Base-by-base conservation (phyloP, 78 protist genomes). In the Pelomyxa schiedti region DNA sequence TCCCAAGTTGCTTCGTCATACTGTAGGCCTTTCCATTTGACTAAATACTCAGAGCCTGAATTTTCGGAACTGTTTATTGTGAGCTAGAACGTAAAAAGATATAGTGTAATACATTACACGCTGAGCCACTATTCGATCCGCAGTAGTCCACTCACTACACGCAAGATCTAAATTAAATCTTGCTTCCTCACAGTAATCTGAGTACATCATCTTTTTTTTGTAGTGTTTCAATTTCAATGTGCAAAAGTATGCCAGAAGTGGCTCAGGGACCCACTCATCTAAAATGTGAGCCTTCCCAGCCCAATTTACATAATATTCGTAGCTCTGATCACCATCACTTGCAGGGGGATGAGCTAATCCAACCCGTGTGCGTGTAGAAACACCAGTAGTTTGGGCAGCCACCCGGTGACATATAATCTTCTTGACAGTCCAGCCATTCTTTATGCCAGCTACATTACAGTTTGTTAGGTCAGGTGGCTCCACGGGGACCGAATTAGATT, bases 1-100 rank as follows among this genome's bases (percentile, higher is more conserved):
- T 93, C 96, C 97, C 97, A 94, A 3, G 97, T 93, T 26, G 81
- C 76, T 6, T 72, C 80, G 29, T 63, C 81, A 64, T 93, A 94
- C 7, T 86, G 75, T 24, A 88, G 69, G 0, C 77, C 79, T 2
- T 8, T 8, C 96, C 96, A 94, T 80, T 94, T 94, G 76, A 82
- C 81, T 22, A 93, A 42, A 69, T 85, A 93, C 64, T 82, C 81
- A 4, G 39, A 9, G n/a, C 39, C 80, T 8, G 65, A 32, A 39
- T 38, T 39, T 26, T 85, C 42, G 9, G 88, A 74, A 0, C 36
- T 26, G 30, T 40, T 72, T 0, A n/a, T n/a, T 30, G 47, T 52
- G 0, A 43, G 72, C 1, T 72, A n/a, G n/a, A n/a, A n/a, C n/a
- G n/a, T n/a, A n/a, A n/a, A n/a, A n/a, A n/a, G n/a, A n/a, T n/a